These are phyloP conservation scores for Byssochlamys sp. DNA, from an alignment of 2,329 filamentous ascomycete genomes.

Conservation along the genomic window DNA sequence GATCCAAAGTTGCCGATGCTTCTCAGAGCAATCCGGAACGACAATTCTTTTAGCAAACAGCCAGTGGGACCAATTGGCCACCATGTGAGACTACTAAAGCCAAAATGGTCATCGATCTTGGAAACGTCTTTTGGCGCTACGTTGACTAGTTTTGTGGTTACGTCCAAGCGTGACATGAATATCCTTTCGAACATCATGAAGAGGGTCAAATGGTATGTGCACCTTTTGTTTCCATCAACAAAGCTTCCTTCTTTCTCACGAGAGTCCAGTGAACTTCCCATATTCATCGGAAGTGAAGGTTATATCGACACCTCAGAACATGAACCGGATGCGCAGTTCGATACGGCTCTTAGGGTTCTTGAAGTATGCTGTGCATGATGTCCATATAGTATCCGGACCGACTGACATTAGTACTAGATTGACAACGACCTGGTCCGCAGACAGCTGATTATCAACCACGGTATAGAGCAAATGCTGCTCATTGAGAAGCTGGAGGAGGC, in stretches of 20 bases:
- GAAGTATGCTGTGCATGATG: constrained; percentile 35
- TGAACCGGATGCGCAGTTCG: constrained; percentile 63
- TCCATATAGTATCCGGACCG: not conserved
- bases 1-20: constrained; percentile 54
- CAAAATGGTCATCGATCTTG: constrained; percentile 72
- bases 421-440: constrained; percentile 69
- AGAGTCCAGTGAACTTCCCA: constrained; percentile 39
- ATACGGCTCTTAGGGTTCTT: constrained; percentile 71
- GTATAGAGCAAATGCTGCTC: constrained; percentile 75
- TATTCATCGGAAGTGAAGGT: constrained; percentile 54
- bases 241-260: constrained; percentile 7
- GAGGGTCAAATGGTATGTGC: constrained; percentile 40
- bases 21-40: constrained; percentile 58
- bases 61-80: constrained; percentile 78
- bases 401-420: constrained; percentile 43
- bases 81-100: constrained; percentile 65
- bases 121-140: constrained; percentile 64
- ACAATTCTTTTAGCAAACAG: constrained; percentile 56
- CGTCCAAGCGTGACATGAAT: constrained; percentile 64
- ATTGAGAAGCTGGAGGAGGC: constrained; percentile 60
- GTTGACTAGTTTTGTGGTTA: constrained; percentile 72
- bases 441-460: constrained; percentile 70
- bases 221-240: not conserved
- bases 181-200: constrained; percentile 58
- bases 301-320: constrained; percentile 51